A percentile compares a stretch with the other conserved stretches of the same genome.
These are phyloP conservation scores for Immersiporthe knoxdaviesiana DNA, from an alignment of 2,329 filamentous ascomycete genomes.

Conservation along the genomic window DNA sequence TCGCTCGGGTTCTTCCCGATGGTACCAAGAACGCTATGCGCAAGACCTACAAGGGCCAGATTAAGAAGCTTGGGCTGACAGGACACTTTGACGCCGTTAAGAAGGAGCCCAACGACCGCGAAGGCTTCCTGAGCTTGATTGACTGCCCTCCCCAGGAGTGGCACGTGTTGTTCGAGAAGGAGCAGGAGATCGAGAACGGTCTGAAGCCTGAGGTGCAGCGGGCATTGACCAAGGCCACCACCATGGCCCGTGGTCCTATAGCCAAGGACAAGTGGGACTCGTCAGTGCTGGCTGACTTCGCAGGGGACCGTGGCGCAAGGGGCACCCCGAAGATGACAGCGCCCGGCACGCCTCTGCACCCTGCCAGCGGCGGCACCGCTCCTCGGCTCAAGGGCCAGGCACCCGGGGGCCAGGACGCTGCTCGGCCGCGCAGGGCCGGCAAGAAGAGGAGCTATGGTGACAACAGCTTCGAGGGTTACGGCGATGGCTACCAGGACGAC, in stretches of 20 bases:
- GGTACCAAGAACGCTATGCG: constrained; percentile 69
- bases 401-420: constrained; percentile 47
- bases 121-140: constrained; percentile 58
- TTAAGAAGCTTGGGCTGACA: constrained; percentile 64
- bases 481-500: constrained; percentile 66
- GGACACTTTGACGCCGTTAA: constrained; percentile 65
- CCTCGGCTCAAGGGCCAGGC: constrained; percentile 46
- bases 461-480: constrained; percentile 74
- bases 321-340: constrained; percentile 52
- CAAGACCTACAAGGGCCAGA: constrained; percentile 71
- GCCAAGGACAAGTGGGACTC: constrained; percentile 60
- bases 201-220: constrained; percentile 50
- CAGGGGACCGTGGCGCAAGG: constrained; percentile 46
- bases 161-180: constrained; percentile 57
- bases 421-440: constrained; percentile 65
- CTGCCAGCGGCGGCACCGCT: constrained; percentile 35
- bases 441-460: constrained; percentile 81
- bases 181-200: constrained; percentile 59
- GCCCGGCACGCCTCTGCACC: constrained; percentile 54
- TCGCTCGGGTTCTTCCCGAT: constrained; percentile 66
- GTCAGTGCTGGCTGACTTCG: constrained; percentile 61
- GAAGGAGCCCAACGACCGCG: constrained; percentile 55
- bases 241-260: constrained; percentile 61
- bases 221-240: constrained; percentile 54
- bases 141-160: constrained; percentile 59